Conservation (phyloP, 371 early-diverging fungal genomes). For the Coemansia sp. region DNA sequence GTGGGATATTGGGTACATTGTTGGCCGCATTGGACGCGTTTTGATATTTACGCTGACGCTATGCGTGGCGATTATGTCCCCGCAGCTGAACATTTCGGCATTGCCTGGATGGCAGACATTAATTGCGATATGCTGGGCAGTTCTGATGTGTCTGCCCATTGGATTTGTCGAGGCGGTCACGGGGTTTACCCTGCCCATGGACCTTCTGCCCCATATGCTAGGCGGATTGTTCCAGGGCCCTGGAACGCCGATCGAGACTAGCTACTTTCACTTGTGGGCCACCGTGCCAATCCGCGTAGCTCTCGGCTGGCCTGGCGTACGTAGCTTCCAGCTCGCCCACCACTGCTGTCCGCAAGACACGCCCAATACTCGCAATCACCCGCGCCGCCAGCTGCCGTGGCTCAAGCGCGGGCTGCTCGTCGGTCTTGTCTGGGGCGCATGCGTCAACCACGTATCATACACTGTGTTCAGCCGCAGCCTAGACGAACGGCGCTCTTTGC, state of each 20-base stretch:
- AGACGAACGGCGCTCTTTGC: slow-evolving; percentile 7
- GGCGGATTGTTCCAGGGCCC: slow-evolving; percentile 44
- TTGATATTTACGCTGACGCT: slow-evolving; percentile 30
- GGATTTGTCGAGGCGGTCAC: slow-evolving; percentile 45
- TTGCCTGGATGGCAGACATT: slow-evolving; percentile 44
- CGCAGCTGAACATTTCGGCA: slow-evolving; percentile 33
- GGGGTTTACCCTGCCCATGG: slow-evolving; percentile 44
- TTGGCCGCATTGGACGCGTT: slow-evolving; percentile 26
- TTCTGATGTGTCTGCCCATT: slow-evolving; percentile 25
- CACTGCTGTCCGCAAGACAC: slow-evolving; percentile 14
- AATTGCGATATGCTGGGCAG: slow-evolving; percentile 34
- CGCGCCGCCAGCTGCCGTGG: slow-evolving; percentile 27
- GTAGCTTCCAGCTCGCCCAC: slow-evolving; percentile 40
- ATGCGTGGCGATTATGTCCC: slow-evolving; percentile 30
- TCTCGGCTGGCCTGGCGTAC: slow-evolving; percentile 46
- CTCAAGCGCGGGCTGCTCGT: slow-evolving; percentile 35
- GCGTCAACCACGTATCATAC: slow-evolving; percentile 39
- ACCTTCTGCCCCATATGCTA: slow-evolving; percentile 39
- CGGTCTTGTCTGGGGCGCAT: slow-evolving; percentile 40
- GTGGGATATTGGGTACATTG: slow-evolving; percentile 15
- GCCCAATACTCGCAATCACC: not conserved
- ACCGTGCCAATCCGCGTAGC: slow-evolving; percentile 41
- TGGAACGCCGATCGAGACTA: slow-evolving; percentile 41
- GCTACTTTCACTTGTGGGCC: slow-evolving; percentile 48
- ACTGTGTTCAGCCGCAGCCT: slow-evolving; percentile 12